Conservation (phyloP, 192 early-diverging fungal genomes). For the Entomortierella beljakovae region DNA sequence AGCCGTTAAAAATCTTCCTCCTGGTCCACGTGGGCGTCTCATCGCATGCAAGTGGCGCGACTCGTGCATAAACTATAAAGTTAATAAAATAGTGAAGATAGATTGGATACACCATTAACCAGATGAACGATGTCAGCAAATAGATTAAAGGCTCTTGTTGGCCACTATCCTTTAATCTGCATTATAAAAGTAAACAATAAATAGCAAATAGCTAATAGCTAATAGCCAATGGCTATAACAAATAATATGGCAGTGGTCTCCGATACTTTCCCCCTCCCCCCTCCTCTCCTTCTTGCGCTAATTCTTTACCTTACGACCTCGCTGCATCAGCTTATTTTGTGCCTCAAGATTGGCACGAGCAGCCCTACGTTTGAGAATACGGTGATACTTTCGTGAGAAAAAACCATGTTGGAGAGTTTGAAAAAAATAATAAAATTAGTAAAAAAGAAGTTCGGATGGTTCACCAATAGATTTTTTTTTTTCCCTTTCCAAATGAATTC, state of each 20-base stretch:
- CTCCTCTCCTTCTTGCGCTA: too few species aligned
- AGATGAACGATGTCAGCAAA: neutral
- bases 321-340: conserved; percentile 72
- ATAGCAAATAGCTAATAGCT: too few species aligned
- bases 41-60: conserved; percentile 97
- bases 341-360: conserved; percentile 86
- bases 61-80: conserved; percentile 92
- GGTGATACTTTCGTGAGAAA: conserved; percentile 77
- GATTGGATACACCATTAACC: neutral
- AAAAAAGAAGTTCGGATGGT: neutral
- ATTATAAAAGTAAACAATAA: too few species aligned
- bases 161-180: too few species aligned
- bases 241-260: too few species aligned
- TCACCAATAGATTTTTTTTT: conserved; percentile 6
- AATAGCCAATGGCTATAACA: too few species aligned
- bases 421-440: neutral
- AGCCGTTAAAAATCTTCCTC: conserved; percentile 90
- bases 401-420: neutral
- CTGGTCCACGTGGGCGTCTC: conserved; percentile 95
- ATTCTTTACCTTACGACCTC: conserved; percentile 61
- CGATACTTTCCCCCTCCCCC: too few species aligned
- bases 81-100: conserved; percentile 9
- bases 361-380: conserved; percentile 94
- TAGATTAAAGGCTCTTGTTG: too few species aligned
- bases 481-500: neutral